Percentiles rank a stretch among this genome's conserved stretches.
Conservation (phyloP, 331 rosid species). For the Stylosanthes scabra region DNA sequence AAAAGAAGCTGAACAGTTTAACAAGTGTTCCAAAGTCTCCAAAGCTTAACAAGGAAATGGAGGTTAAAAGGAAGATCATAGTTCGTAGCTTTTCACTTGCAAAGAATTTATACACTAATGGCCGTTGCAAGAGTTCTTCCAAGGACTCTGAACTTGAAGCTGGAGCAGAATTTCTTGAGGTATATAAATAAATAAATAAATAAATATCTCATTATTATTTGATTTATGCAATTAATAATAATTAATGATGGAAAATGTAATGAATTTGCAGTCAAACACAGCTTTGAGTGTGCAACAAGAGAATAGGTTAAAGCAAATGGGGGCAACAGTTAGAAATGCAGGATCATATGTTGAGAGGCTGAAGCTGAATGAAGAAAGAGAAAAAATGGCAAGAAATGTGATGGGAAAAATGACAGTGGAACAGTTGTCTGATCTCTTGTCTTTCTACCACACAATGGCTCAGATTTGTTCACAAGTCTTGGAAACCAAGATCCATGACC, state of each 20-base stretch:
- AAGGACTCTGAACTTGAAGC: slow-evolving; percentile 69
- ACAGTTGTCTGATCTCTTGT: slow-evolving; percentile 67
- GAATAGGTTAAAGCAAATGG: slow-evolving; percentile 84
- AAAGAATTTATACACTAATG: slow-evolving; percentile 52
- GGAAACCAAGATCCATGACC: slow-evolving; percentile 62
- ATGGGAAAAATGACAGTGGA: slow-evolving; percentile 80
- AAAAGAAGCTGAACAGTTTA: slow-evolving; percentile 55
- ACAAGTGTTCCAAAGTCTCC: slow-evolving; percentile 42
- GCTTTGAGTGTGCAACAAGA: slow-evolving; percentile 70
- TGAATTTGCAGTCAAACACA: slow-evolving; percentile 64
- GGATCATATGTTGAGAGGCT: slow-evolving; percentile 60
- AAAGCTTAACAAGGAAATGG: slow-evolving; percentile 64
- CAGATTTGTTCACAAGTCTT: slow-evolving; percentile 69
- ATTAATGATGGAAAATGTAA: too few species aligned
- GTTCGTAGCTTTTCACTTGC: slow-evolving; percentile 72
- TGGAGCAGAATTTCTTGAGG: slow-evolving; percentile 78
- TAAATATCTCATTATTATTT: too few species aligned
- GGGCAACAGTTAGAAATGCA: slow-evolving; percentile 81
- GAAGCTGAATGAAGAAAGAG: slow-evolving; percentile 69
- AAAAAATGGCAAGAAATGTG: slow-evolving; percentile 57
- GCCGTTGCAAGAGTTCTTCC: slow-evolving; percentile 38
- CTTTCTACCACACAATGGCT: slow-evolving; percentile 79
- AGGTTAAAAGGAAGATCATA: slow-evolving; percentile 62
- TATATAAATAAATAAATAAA: too few species aligned
- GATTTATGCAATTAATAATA: too few species aligned